Conservation (phyloP, 345 rosid genomes). For the Salix purpurea region DNA sequence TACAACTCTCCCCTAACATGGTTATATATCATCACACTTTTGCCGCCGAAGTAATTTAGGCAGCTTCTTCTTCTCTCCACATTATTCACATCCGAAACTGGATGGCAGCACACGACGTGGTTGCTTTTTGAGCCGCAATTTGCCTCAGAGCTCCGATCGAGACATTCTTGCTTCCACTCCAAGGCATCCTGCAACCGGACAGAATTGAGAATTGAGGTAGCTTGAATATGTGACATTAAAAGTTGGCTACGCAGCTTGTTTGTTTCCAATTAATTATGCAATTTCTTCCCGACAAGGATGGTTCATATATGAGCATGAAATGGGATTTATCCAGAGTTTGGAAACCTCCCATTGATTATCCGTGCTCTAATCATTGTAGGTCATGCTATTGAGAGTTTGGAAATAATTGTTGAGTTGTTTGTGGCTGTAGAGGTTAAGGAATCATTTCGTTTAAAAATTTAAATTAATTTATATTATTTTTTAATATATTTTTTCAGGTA, state of each 20-base stretch:
- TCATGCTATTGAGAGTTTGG: not conserved
- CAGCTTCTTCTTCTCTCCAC: not conserved
- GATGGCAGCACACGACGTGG: not conserved
- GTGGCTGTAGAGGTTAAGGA: no score
- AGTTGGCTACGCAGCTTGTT: not conserved
- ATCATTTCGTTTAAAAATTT: no score
- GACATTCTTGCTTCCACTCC: constrained; percentile 26
- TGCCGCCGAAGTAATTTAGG: not conserved
- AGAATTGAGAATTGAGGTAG: not conserved
- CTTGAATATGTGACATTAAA: not conserved
- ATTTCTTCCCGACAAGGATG: not conserved
- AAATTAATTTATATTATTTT: no score
- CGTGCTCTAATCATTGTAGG: not conserved
- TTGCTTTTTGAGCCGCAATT: not conserved
- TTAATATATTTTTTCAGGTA: fast-evolving
- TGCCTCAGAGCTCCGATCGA: not conserved
- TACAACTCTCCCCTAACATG: no score
- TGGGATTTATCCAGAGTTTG: not conserved
- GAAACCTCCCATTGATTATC: not conserved
- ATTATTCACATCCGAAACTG: not conserved
- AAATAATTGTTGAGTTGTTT: not conserved
- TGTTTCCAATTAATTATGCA: not conserved
- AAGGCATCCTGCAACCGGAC: not conserved
- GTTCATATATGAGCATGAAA: not conserved
- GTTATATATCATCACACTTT: no score